phyloP scores from a whole-genome alignment of 2,329 filamentous ascomycete species.

The Pezicula radicicola region DNA sequence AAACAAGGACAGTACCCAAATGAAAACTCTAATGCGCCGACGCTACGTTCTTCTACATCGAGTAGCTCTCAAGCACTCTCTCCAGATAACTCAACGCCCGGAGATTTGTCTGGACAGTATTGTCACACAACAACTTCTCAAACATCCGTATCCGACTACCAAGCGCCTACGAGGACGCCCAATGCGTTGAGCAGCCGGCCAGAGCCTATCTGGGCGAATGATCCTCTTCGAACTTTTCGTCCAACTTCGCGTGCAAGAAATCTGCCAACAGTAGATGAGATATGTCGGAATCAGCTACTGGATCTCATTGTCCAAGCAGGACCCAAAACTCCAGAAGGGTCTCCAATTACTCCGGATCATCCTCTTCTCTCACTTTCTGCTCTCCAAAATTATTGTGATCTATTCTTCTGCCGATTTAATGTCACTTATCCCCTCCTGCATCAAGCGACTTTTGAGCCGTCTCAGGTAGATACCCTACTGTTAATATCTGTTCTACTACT shows the following conservation, averaged over 20 bases:
- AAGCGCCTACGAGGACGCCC: background rate
- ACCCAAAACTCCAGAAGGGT: constrained; percentile 45
- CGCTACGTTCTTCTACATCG: background rate
- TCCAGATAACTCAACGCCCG: background rate
- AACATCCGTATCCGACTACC: constrained; percentile 4
- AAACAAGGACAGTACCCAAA: background rate
- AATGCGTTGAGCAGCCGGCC: background rate
- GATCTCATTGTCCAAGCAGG: constrained; percentile 47
- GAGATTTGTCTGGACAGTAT: constrained; percentile 2
- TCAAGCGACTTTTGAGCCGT: constrained; percentile 52
- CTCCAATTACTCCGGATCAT: constrained; percentile 43
- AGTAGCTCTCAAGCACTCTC: background rate
- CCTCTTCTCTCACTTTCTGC: constrained; percentile 46
- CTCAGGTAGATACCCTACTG: constrained; percentile 46
- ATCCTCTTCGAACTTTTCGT: constrained; percentile 26
- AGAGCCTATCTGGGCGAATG: background rate
- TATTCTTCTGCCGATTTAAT: constrained; percentile 62
- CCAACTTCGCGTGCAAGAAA: constrained; percentile 24
- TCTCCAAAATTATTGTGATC: constrained; percentile 53
- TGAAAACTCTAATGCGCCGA: background rate
- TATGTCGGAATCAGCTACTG: constrained; percentile 39
- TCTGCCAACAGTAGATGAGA: constrained; percentile 34
- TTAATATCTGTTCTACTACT: constrained; percentile 53
- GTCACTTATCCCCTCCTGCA: constrained; percentile 58
- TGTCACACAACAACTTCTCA: constrained; percentile 4